Conservation (phyloP, 805 yeast genomes). For the Kodamaea jinghongensis region DNA sequence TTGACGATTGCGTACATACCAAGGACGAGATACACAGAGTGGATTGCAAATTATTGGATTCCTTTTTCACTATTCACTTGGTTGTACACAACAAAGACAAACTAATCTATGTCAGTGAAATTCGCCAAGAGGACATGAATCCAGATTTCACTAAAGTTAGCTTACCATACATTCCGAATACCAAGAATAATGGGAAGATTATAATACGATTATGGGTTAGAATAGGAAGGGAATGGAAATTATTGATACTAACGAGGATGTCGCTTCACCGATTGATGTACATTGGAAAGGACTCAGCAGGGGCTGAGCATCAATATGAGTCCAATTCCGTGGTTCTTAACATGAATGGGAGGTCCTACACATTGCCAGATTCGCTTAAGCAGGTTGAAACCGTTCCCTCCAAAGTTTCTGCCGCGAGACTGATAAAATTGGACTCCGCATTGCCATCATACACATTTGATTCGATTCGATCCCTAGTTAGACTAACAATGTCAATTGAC, state of each 20-base stretch:
- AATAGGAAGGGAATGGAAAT: conserved; percentile 17
- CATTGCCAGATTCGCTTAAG: conserved; percentile 13
- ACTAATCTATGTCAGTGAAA: conserved; percentile 34
- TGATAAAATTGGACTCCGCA: not conserved
- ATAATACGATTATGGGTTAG: conserved; percentile 6
- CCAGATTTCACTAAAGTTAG: conserved; percentile 29
- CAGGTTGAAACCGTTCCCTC: conserved; percentile 3
- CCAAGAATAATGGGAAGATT: conserved; percentile 5
- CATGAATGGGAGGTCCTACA: conserved; percentile 20
- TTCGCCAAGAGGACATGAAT: conserved; percentile 16
- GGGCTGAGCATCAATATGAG: conserved; percentile 14
- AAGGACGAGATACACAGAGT: not conserved
- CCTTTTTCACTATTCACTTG: conserved; percentile 27
- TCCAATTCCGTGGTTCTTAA: conserved; percentile 22
- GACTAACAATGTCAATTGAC: conserved; percentile 22
- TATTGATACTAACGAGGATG: conserved; percentile 16
- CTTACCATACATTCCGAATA: conserved; percentile 19
- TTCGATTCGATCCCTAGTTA: conserved; percentile 25
- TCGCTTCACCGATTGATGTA: conserved; percentile 16
- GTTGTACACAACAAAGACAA: conserved; percentile 10
- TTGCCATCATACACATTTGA: conserved; percentile 29
- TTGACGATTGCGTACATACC: not conserved
- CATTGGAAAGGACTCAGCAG: conserved; percentile 10
- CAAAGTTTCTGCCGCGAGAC: not conserved
- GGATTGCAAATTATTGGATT: conserved; percentile 13